phyloP scores from a whole-genome alignment of 2,329 filamentous ascomycete species.

The Pseudogymnoascus sp. region DNA sequence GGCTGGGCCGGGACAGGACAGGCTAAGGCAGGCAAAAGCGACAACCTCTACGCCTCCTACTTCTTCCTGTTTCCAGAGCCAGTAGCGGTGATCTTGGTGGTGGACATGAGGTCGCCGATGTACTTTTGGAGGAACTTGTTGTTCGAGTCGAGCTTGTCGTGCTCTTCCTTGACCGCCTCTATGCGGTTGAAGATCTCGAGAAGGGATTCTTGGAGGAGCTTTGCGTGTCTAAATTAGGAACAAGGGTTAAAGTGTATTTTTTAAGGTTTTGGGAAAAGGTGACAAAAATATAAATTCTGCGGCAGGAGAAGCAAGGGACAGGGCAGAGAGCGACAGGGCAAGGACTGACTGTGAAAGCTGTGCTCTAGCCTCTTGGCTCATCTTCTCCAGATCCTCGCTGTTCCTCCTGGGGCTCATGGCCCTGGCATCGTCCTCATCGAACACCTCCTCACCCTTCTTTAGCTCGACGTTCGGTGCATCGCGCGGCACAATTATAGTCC shows the following conservation, averaged over 20 bases:
- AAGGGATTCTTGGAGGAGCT: conserved; percentile 79
- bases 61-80: conserved; percentile 18
- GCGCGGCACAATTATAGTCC: conserved; percentile 72
- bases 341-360: conserved; percentile 46
- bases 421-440: conserved; percentile 79
- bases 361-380: conserved; percentile 72
- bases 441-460: conserved; percentile 53
- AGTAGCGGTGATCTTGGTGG: conserved; percentile 59
- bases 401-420: conserved; percentile 92
- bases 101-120: conserved; percentile 90
- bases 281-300: not conserved
- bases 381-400: conserved; percentile 79
- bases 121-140: conserved; percentile 98
- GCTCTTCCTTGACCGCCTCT: conserved; percentile 86
- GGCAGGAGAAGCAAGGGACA: not conserved
- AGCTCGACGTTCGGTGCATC: conserved; percentile 67
- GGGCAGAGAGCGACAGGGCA: not conserved
- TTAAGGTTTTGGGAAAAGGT: not conserved
- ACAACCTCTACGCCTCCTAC: conserved; percentile 1
- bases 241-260: not conserved
- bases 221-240: conserved; percentile 60
- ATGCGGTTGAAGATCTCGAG: conserved; percentile 86
- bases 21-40: not conserved
- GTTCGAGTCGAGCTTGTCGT: conserved; percentile 92
- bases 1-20: not conserved